Conservation (phyloP, 129 eudicot species). For the Silybum marianum region DNA sequence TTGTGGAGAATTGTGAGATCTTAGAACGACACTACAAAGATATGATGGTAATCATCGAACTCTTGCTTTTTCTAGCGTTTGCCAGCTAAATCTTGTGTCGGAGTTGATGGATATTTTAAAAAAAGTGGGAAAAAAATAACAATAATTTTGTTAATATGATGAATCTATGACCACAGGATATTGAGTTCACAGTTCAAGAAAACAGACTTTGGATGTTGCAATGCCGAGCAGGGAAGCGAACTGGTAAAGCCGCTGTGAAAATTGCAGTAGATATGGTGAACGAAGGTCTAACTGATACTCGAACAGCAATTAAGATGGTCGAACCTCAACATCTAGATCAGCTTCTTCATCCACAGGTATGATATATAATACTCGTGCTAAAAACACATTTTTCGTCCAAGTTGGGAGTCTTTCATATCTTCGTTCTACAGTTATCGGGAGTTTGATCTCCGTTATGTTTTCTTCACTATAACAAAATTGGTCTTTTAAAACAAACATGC, state of each 20-base stretch:
- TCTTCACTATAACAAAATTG: background rate
- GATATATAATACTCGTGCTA: conserved; percentile 11
- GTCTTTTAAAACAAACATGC: background rate
- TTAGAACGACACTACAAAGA: conserved; percentile 91
- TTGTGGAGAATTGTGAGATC: conserved; percentile 92
- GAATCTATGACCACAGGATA: conserved; percentile 59
- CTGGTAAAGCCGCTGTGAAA: conserved; percentile 92
- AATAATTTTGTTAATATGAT: conserved; percentile 4
- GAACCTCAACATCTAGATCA: conserved; percentile 99
- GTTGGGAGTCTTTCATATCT: background rate
- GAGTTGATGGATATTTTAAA: background rate
- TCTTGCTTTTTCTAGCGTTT: background rate
- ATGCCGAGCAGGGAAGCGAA: conserved; percentile 93
- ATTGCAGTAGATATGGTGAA: conserved; percentile 94
- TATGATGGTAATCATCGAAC: conserved; percentile 72
- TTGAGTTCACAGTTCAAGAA: conserved; percentile 99
- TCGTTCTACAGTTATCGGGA: background rate
- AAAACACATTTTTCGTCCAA: background rate
- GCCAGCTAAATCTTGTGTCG: background rate
- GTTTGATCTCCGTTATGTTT: background rate
- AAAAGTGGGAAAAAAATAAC: background rate
- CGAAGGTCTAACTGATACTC: conserved; percentile 77
- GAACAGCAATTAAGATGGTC: conserved; percentile 74
- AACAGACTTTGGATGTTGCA: conserved; percentile 97
- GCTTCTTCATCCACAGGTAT: conserved; percentile 99